A percentile compares a stretch with the other conserved stretches of the same genome.
phyloP scores from a whole-genome alignment of 2,329 filamentous ascomycete genomes.

The Didymella keratinophila region DNA sequence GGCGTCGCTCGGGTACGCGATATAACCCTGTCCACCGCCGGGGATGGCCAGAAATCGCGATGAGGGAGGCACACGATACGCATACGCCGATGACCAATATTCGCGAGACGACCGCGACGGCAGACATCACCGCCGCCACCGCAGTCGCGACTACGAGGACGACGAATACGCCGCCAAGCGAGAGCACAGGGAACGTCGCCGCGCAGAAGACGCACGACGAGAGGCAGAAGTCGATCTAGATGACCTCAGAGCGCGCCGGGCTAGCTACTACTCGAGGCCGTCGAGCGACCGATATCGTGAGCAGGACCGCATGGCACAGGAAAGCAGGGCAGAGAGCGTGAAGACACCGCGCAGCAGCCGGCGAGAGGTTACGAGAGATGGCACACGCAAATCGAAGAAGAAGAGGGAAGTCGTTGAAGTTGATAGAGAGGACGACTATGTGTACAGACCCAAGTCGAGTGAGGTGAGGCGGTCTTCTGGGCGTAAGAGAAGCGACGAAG shows the following conservation, averaged over 20 bases:
- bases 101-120: slow-evolving; percentile 40
- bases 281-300: slow-evolving; percentile 41
- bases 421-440: slow-evolving; percentile 42
- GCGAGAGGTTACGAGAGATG: slow-evolving; percentile 41
- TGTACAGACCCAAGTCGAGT: slow-evolving; percentile 41
- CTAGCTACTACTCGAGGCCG: slow-evolving; percentile 50
- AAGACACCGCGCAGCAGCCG: slow-evolving; percentile 42
- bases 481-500: slow-evolving; percentile 44
- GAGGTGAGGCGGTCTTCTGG: slow-evolving; percentile 39
- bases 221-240: slow-evolving; percentile 50
- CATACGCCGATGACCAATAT: slow-evolving; percentile 38
- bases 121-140: slow-evolving; percentile 41
- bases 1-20: slow-evolving; percentile 37
- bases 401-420: slow-evolving; percentile 35
- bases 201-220: slow-evolving; percentile 34
- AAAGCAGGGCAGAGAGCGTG: slow-evolving; percentile 33
- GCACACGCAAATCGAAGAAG: slow-evolving; percentile 40
- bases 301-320: slow-evolving; percentile 46
- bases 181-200: slow-evolving; percentile 45
- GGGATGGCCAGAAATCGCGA: slow-evolving; percentile 47
- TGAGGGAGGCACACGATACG: slow-evolving; percentile 43
- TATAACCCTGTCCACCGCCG: slow-evolving; percentile 39
- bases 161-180: slow-evolving; percentile 42
- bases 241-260: slow-evolving; percentile 50
- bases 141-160: slow-evolving; percentile 33